These are phyloP conservation scores for Jatropha podagrica DNA, from an alignment of 441 rosid genomes.

Conservation along the genomic window DNA sequence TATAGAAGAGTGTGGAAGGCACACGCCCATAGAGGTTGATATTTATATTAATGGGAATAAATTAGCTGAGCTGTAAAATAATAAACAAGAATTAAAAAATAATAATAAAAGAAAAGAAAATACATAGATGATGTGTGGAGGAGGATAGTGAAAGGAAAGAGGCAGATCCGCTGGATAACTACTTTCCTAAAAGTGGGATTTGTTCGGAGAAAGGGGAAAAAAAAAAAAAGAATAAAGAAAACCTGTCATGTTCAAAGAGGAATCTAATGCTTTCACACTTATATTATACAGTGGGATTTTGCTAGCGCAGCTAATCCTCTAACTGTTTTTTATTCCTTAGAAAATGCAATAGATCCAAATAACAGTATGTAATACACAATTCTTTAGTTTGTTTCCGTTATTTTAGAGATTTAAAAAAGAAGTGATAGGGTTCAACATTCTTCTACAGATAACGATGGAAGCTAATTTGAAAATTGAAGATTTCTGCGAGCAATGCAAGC, in stretches of 20 bases:
- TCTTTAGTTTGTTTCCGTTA: too few relatives aligned
- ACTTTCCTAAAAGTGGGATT: background rate
- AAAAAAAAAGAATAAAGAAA: background rate
- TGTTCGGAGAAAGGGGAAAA: background rate
- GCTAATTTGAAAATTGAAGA: too few relatives aligned
- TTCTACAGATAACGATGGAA: too few relatives aligned
- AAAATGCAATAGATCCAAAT: too few relatives aligned
- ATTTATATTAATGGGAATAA: constrained; percentile 18
- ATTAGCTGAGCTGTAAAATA: background rate
- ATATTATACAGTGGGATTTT: background rate
- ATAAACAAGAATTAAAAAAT: background rate
- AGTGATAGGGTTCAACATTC: too few relatives aligned
- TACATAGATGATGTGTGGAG: background rate
- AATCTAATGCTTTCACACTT: constrained; percentile 4
- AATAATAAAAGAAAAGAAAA: background rate
- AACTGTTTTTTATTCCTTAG: too few relatives aligned
- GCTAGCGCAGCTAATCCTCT: too few relatives aligned
- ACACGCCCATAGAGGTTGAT: constrained; percentile 27
- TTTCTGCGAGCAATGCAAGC: too few relatives aligned
- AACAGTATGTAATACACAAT: too few relatives aligned
- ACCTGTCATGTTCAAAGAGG: background rate
- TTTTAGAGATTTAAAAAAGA: too few relatives aligned
- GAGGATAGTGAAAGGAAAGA: background rate
- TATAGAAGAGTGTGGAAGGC: constrained; percentile 29
- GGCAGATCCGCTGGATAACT: background rate